Conservation (phyloP, 2,329 filamentous ascomycete genomes). For the Coleophoma cylindrospora region DNA sequence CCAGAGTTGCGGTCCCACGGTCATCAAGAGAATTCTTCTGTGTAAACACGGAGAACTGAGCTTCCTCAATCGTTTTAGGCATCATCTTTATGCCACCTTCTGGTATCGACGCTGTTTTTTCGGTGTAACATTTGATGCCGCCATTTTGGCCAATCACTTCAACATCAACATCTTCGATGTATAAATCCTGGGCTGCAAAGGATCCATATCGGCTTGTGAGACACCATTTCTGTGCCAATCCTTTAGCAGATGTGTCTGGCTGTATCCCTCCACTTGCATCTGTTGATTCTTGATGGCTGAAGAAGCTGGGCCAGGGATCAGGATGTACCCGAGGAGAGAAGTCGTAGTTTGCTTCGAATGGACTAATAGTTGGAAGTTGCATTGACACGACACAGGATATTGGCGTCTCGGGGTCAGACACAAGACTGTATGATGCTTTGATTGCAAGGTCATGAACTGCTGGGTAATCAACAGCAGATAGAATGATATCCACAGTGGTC, state of each 20-base stretch:
- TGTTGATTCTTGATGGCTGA: conserved; percentile 44
- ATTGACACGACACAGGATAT: conserved; percentile 69
- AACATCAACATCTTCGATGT: conserved; percentile 61
- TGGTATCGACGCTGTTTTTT: conserved; percentile 30
- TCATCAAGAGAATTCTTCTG: conserved; percentile 81
- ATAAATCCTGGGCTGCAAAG: conserved; percentile 61
- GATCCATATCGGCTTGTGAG: conserved; percentile 70
- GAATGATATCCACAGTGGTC: conserved; percentile 38
- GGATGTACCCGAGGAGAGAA: conserved; percentile 73
- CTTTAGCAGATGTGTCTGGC: conserved; percentile 34
- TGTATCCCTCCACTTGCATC: conserved; percentile 9
- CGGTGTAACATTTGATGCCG: conserved; percentile 52
- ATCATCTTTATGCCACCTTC: conserved; percentile 44
- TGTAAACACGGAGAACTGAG: conserved; percentile 66
- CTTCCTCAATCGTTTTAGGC: conserved; percentile 66
- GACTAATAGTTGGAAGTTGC: conserved; percentile 68
- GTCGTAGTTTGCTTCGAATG: conserved; percentile 91
- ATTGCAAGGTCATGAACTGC: conserved; percentile 64
- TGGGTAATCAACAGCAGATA: conserved; percentile 44
- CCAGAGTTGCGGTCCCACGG: conserved; percentile 67
- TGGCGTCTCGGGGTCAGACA: conserved; percentile 74
- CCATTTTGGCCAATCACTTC: conserved; percentile 55
- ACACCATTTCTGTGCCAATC: conserved; percentile 77
- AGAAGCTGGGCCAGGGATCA: conserved; percentile 83
- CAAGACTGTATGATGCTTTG: conserved; percentile 71